phyloP scores from a whole-genome alignment of 2,329 filamentous ascomycete species.

The Phoma sp. region DNA sequence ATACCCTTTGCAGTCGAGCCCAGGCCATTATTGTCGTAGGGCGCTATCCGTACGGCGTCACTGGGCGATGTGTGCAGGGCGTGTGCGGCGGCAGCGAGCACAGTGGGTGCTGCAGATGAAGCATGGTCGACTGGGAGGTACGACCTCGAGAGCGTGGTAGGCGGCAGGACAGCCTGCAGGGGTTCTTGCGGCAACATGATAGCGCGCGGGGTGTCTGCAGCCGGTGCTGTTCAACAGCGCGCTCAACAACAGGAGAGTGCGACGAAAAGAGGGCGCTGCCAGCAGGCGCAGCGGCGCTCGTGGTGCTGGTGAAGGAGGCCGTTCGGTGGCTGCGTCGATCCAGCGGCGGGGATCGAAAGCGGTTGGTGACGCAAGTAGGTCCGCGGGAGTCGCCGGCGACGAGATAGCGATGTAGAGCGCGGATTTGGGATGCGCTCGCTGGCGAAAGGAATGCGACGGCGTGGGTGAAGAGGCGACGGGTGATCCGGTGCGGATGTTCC shows the following conservation, averaged over 20 bases:
- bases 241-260: no score
- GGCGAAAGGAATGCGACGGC: conserved; percentile 16
- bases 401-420: conserved; percentile 17
- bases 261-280: conserved; percentile 15
- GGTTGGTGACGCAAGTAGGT: conserved; percentile 29
- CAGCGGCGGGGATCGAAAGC: conserved; percentile 27
- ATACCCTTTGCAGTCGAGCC: conserved; percentile 76
- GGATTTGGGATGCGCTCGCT: not conserved
- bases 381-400: conserved; percentile 22
- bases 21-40: conserved; percentile 32
- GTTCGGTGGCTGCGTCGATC: conserved; percentile 15
- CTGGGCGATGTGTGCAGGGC: conserved; percentile 24
- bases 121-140: conserved; percentile 34
- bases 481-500: conserved; percentile 4
- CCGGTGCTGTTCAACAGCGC: conserved; percentile 6
- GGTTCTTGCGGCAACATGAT: conserved; percentile 45
- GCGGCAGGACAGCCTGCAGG: conserved; percentile 36
- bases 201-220: conserved; percentile 13
- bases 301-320: conserved; percentile 18
- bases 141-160: conserved; percentile 43
- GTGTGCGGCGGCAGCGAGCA: conserved; percentile 27
- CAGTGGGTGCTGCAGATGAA: conserved; percentile 33
- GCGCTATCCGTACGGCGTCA: conserved; percentile 35
- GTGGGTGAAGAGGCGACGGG: conserved; percentile 16
- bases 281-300: conserved; percentile 34